Conservation (phyloP, 495 filamentous ascomycete genomes). For the Aspergillus affinis region DNA sequence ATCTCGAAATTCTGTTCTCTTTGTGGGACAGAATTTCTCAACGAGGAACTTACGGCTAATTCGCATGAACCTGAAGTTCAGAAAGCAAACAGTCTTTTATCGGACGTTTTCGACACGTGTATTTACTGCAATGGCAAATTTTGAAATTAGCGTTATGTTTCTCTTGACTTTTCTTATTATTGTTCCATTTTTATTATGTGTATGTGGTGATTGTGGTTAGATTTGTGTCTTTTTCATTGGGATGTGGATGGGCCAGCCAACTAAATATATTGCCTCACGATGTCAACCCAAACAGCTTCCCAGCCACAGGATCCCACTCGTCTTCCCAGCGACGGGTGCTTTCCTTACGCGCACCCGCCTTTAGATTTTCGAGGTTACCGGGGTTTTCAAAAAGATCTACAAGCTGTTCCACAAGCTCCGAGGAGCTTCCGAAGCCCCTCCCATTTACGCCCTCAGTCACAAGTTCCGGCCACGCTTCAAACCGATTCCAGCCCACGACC, state of each 20-base stretch:
- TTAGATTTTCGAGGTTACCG: conserved; percentile 58
- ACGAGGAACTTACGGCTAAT: conserved; percentile 38
- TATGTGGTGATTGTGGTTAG: background rate
- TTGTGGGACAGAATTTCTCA: conserved; percentile 50
- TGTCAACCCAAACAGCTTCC: conserved; percentile 62
- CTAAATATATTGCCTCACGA: conserved; percentile 4
- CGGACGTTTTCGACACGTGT: conserved; percentile 52
- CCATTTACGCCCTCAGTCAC: conserved; percentile 86
- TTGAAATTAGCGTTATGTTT: conserved; percentile 16
- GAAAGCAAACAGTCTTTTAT: conserved; percentile 29
- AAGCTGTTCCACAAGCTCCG: conserved; percentile 59
- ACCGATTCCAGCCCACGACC: conserved; percentile 79
- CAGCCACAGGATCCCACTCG: conserved; percentile 84
- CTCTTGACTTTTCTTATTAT: background rate
- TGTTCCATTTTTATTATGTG: background rate
- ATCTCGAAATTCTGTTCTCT: conserved; percentile 54
- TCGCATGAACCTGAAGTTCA: conserved; percentile 20
- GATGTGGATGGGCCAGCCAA: background rate
- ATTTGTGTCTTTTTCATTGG: background rate
- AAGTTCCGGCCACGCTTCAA: conserved; percentile 83
- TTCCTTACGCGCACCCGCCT: conserved; percentile 73
- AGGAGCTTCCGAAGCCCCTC: conserved; percentile 68
- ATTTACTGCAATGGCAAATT: conserved; percentile 57
- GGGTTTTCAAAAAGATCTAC: conserved; percentile 58
- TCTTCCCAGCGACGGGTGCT: conserved; percentile 84